Base-by-base conservation (phyloP, 495 filamentous ascomycete genomes). In the Penicillium lagena region DNA sequence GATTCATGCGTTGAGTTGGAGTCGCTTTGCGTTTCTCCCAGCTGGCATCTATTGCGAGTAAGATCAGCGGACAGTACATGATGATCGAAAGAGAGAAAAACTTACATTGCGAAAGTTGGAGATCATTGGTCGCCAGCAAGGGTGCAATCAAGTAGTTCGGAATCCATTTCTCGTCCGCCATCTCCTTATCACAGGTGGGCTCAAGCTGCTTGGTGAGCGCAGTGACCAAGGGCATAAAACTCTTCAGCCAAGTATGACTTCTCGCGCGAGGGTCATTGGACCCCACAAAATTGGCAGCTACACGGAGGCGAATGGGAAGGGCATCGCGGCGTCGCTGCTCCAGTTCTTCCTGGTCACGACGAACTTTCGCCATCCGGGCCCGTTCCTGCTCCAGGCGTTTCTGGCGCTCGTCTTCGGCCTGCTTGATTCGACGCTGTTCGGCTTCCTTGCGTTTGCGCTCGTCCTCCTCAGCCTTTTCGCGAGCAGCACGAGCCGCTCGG, bases 131-230 rank as follows among this genome's bases (percentile, higher is more conserved):
- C 29, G 85, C 86, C 28, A 90, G 67, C 17, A 90, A 67, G 12
- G 86, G 76, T 12, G 86, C 85, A 44, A 82, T 82, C 54, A 90
- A 77, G 36, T 84, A 82, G 49, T 89, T 90, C 28, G 86, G 78
- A 51, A 89, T 69, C 85, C 86, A 90, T 59, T 79, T 75, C 51
- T 90, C 86, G 17, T 71, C 63, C 7, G 68, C 67, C 34, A 69
- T 46, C 17, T 76, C 66, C 22, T 40, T 39, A 13, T 47, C 52
- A 55, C 69, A 77, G 14, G 44, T 45, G 29, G 70, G 63, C 31
- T 77, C 65, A 14, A 79, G 62, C 39, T 78, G 72, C 29, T 56
- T 46, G 9, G 70, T 75, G 35, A 65, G 63, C 10, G 68, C 76
- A 32, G 73, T 77, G 12, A 70, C 70, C 9, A 80, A 52, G 12